Base-by-base conservation (phyloP, 2,329 filamentous ascomycete genomes). In the Diaporthe amygdali region DNA sequence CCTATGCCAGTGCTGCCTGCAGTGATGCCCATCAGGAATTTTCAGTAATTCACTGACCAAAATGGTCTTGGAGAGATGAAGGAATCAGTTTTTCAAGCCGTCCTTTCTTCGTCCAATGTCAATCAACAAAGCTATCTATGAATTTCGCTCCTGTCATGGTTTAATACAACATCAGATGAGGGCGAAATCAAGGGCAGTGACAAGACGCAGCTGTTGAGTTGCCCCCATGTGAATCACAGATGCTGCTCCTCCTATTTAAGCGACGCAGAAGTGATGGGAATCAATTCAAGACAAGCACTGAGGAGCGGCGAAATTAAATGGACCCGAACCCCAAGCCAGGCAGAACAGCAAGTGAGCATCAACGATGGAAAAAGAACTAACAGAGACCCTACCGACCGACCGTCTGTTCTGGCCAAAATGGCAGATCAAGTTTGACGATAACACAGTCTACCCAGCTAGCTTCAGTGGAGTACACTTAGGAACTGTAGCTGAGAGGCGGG, bases 401-500 rank as follows among this genome's bases (percentile, higher is more conserved):
- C 34, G 14, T 15, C 20, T 70, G 15, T 70, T 67, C 20, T 66
- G 71, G 54, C 71, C 71, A 6, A 70, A 51, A 49, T 72, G 71
- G 68, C 37, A 49, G 27, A 22, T 72, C n/a, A 32, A 55, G 4
- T 59, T 67, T 22, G 44, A 54, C 0, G 14, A 66, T 47, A 25
- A 55, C 6, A 70, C n/a, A 2, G 10, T 63, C 6, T 54, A 67
- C 39, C 71, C 71, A 14, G 25, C n/a, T 2, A 17, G 9, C 1
- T 59, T 61, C 15, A 6, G 32, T 4, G 61, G 44, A 3, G 37
- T 61, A 4, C 69, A 61, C 37, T 41, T 46, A 3, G 66, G 64
- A 20, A 63, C n/a, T 17, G 15, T 54, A 5, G 17, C 17, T 2
- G 22, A 51, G 5, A 22, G 32, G 15, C 27, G 39, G 15, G n/a